Conservation (phyloP, 1,284 basidiomycete species). For the Pascua sp. region DNA sequence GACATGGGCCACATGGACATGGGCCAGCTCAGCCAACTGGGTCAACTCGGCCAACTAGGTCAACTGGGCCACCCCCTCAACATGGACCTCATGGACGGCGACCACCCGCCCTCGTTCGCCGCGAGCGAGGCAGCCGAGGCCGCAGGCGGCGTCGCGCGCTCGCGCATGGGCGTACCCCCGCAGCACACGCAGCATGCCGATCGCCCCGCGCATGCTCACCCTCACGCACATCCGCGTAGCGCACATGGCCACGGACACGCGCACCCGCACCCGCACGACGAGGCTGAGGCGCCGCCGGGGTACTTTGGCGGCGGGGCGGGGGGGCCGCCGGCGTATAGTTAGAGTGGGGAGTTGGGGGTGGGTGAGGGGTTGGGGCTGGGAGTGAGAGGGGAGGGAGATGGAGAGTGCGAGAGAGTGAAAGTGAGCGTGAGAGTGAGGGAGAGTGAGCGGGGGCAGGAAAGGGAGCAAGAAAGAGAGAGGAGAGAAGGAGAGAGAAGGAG, state of each 20-base stretch:
- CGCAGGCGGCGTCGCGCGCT: slow-evolving; percentile 15
- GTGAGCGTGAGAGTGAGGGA: neutral
- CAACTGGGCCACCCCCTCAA: no score
- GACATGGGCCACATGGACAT: no score
- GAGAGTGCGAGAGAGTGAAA: neutral
- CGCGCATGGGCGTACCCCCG: slow-evolving; percentile 2
- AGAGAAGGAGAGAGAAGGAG: neutral
- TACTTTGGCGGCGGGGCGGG: slow-evolving; percentile 27
- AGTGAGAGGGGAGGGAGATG: neutral
- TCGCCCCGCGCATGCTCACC: neutral
- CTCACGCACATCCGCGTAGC: no score
- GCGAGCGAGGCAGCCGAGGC: slow-evolving; percentile 46
- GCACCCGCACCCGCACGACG: neutral
- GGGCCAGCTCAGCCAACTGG: neutral
- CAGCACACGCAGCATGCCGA: neutral
- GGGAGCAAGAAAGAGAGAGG: neutral
- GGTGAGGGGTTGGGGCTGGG: neutral
- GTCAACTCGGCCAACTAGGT: neutral
- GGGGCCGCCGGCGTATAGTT: slow-evolving; percentile 34
- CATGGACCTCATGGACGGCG: slow-evolving; percentile 1
- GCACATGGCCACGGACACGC: neutral
- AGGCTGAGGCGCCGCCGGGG: slow-evolving; percentile 31
- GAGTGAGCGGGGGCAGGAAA: neutral
- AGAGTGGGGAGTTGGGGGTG: neutral
- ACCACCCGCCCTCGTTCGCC: slow-evolving; percentile 42